phyloP scores from a whole-genome alignment of 2,329 filamentous ascomycete genomes.

The Chalaropsis ovoidea region DNA sequence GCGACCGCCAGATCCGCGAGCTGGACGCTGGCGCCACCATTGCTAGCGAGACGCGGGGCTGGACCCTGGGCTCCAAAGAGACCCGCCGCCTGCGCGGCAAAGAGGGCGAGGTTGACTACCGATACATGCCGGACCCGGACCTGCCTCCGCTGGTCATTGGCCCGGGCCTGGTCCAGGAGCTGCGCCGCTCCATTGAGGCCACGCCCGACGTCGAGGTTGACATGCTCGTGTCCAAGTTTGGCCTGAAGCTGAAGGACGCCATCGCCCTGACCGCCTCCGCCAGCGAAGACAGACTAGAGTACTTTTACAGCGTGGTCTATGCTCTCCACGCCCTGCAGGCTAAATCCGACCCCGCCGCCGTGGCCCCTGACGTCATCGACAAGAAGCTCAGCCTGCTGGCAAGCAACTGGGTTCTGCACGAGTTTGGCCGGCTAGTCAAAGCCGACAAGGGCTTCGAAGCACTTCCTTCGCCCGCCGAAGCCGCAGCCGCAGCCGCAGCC shows the following conservation, averaged over 20 bases:
- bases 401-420: constrained; percentile 62
- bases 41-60: constrained; percentile 82
- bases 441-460: constrained; percentile 36
- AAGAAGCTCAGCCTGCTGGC: constrained; percentile 40
- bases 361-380: constrained; percentile 28
- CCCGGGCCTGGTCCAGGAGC: constrained; percentile 53
- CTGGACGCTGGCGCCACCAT: constrained; percentile 65
- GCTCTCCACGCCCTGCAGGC: constrained; percentile 33
- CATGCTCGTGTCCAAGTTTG: constrained; percentile 52
- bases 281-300: constrained; percentile 68
- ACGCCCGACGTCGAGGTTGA: constrained; percentile 62
- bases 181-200: constrained; percentile 54
- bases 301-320: constrained; percentile 60
- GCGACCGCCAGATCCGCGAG: constrained; percentile 74
- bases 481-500: background rate
- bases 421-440: constrained; percentile 55
- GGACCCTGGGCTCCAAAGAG: constrained; percentile 74
- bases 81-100: constrained; percentile 79
- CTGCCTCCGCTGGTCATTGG: constrained; percentile 69
- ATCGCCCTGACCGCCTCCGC: constrained; percentile 68
- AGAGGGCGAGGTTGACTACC: constrained; percentile 93
- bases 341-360: constrained; percentile 27
- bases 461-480: background rate
- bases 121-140: constrained; percentile 97
- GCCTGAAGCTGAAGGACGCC: constrained; percentile 71